Base-by-base conservation (phyloP, 2,329 filamentous ascomycete species). In the Ophiosphaerella narmari region DNA sequence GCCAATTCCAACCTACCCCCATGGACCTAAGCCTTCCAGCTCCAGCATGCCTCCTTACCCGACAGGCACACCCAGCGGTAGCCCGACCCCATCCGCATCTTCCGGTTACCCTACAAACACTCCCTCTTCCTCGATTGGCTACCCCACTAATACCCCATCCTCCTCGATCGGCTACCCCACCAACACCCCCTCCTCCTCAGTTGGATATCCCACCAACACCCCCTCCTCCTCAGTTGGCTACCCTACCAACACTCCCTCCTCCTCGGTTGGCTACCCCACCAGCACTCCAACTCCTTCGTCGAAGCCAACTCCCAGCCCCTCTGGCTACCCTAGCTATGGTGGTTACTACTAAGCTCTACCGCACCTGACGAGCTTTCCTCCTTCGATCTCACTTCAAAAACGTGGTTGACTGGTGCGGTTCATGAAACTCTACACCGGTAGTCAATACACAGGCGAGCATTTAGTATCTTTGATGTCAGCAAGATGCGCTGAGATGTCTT, bases 1-100 rank as follows among this genome's bases (percentile, higher is more conserved):
- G 21, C 42, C 43, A 18, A 55, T 54, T 18, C 35, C 43, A 13
- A 37, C 23, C 26, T 50, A 48, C 32, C 45, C 59, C 16, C 42
- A 43, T 24, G 52, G 51, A 11, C 49, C 57, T 33, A 53, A 59
- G 55, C 51, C 63, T 18, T 43, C 41, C 7, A 11, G 58, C 23
- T 38, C 41, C 14, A 5, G 31, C 37, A 42, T 40, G 13, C 57
- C 60, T 47, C 62, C 59, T 3, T 71, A 63, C 55, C 67, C 66
- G 2, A 65, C 57, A 42, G 41, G 39, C 43, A 43, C 48, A n/a
- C 43, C 49, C 24, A 36, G 13, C 43, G 21, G 46, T 16, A 23
- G 39, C 12, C 48, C 46, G 4, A 45, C 51, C 2, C 38, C 41
- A 16, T 36, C 34, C n/a, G n/a, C 34, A n/a, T 36, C 34, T 9